Conservation (phyloP, 2,329 filamentous ascomycete genomes). For the Dactylonectria macrodidyma region DNA sequence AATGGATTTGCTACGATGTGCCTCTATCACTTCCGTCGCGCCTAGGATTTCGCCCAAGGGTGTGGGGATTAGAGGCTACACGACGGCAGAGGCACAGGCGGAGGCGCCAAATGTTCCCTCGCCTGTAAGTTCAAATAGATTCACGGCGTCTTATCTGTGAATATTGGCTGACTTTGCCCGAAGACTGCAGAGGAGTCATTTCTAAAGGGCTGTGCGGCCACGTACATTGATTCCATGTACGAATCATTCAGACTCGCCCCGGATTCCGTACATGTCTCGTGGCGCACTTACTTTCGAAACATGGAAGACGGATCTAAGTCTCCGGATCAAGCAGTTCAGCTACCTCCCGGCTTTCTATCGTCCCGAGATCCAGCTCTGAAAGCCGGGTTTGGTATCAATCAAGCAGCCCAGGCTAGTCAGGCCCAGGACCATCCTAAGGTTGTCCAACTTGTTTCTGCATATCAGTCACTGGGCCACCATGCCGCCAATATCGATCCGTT, state of each 20-base stretch:
- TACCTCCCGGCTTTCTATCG: slow-evolving; percentile 90
- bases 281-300: slow-evolving; percentile 99
- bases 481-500: slow-evolving; percentile 97
- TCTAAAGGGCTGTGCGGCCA: slow-evolving; percentile 93
- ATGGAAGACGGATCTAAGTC: slow-evolving; percentile 98
- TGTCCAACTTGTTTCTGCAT: slow-evolving; percentile 93
- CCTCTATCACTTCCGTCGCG: not conserved
- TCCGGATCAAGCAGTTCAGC: slow-evolving; percentile 94
- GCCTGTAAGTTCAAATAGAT: not conserved
- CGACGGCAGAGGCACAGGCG: slow-evolving; percentile 15
- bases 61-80: slow-evolving; percentile 8
- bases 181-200: slow-evolving; percentile 63
- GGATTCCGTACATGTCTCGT: slow-evolving; percentile 93
- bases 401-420: slow-evolving; percentile 79
- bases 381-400: slow-evolving; percentile 61
- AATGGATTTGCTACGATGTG: not conserved
- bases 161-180: not conserved
- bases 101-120: not conserved
- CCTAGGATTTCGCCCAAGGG: not conserved
- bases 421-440: slow-evolving; percentile 97
- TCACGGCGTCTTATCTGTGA: no score
- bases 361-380: slow-evolving; percentile 81
- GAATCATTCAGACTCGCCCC: slow-evolving; percentile 95
- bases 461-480: slow-evolving; percentile 97
- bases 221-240: slow-evolving; percentile 99